Evolutionary conservation across 2,329 filamentous ascomycete genomes (phyloP), one percentile per base, ranked within the genome.

Genomic region (Xylariaceae sp.): DNA sequence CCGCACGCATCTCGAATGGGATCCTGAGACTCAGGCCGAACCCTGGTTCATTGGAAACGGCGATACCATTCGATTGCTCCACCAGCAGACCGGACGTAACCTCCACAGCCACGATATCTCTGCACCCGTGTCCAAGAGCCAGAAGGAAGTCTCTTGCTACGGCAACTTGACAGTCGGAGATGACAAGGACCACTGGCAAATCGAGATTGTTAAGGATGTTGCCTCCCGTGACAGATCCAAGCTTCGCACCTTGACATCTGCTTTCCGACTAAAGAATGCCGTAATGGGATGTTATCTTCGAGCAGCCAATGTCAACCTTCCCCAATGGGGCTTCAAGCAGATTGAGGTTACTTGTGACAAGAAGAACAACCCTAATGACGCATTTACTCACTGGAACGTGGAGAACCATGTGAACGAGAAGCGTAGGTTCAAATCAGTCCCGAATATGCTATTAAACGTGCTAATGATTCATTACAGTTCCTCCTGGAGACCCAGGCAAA

Each of bases 271-370:
- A 45, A 88, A 78, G 67, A 90, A 98, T 65, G 75, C 80, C 34
- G 76, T 82, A 44, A 76, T 97, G 44, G 88, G 87, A 56, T 98
- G 93, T 70, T 98, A 98, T 65, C 81, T 98, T 40, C 86, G 91
- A 54, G 94, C 93, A 48, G 92, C 91, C 58, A 98, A 95, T 61
- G 86, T 90, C 59, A 98, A 97, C 69, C 77, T 98, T 53, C 93
- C 93, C 41, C 93, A 97, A 66, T 98, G 93, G 93, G 93, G 93
- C 65, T 98, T 98, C 78, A 96, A 97, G 74, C 93, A 98, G 71
- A 97, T 98, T 55, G 93, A 98, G 72, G 91, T 93, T 27, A 95
- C 90, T 21, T 98, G 93, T 69, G 83, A 85, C 56, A 96, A 95
- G 75, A 81, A 86, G 57, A 95, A 96, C 74, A 93, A 92, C 61